Base-by-base conservation (phyloP, 192 early-diverging fungal genomes). In the Phycomyces blakesleeanus region DNA sequence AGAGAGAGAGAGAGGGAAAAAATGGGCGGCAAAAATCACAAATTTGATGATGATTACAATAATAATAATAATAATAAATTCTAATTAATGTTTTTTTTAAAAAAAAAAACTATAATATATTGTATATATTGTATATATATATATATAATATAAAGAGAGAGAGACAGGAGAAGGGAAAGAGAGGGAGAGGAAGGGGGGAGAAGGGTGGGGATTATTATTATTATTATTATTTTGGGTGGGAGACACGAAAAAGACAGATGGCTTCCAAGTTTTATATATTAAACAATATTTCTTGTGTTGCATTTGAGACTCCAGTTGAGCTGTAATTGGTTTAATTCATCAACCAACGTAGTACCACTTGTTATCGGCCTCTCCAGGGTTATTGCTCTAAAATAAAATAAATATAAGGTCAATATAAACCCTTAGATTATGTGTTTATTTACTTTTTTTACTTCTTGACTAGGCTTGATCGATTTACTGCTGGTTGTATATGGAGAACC, bases 401-500 rank as follows among this genome's bases (percentile, higher is more conserved):
- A 34, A 5, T 34, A 34, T 34, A 5, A 34, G 29, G 7, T 34
- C 7, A 34, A 34, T 34, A 7, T 5, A 34, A 7, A 34, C n/a
- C n/a, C n/a, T n/a, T n/a, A n/a, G n/a, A n/a, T n/a, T n/a, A n/a
- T n/a, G n/a, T n/a, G n/a, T 34, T 34, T 34, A 7, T 2, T 5
- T 34, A 34, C 29, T 7, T 34, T 7, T 2, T 2, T 47, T 47
- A 47, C 44, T 11, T 47, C 15, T 14, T n/a, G 3, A 12, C 11
- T 14, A 10, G 40, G 14, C 44, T 47, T 14, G 44, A 47, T 14
- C 18, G 11, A 47, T n/a, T 3, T 38, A 42, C 39, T 41, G 12
- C 51, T 27, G 25, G 39, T 60, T 26, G 40, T 56, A 26, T 69
- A 62, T 22, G 67, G 60, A 2, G 67, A 69, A 18, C 21, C 42